These are phyloP conservation scores for Silene latifolia DNA, from an alignment of 148 eudicot species.

Conservation along the genomic window DNA sequence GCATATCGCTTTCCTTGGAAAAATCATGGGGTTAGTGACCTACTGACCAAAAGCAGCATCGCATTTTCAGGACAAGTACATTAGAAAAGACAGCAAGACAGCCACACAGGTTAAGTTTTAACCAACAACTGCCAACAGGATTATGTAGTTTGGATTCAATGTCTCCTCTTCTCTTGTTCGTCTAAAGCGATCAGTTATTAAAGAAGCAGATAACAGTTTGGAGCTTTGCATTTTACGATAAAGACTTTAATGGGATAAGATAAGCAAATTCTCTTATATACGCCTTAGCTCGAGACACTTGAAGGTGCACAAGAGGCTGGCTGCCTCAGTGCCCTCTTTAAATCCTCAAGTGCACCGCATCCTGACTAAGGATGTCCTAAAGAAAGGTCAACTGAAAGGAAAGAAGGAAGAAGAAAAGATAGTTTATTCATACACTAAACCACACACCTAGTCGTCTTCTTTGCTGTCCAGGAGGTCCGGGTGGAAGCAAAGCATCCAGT, in stretches of 20 bases:
- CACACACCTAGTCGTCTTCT: constrained; percentile 71
- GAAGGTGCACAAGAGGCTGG: not conserved
- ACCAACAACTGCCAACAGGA: too few species aligned
- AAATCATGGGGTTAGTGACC: not conserved
- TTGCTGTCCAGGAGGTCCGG: constrained; percentile 68
- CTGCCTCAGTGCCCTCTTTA: not conserved
- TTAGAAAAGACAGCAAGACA: too few species aligned
- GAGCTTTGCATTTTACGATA: not conserved
- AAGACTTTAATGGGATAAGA: not conserved
- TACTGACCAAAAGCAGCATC: not conserved
- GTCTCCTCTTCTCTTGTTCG: too few species aligned
- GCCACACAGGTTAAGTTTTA: too few species aligned
- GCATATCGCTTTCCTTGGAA: not conserved
- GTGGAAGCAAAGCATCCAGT: constrained; percentile 61
- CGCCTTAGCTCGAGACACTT: not conserved
- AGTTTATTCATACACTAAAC: not conserved
- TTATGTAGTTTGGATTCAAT: too few species aligned
- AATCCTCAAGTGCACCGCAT: not conserved
- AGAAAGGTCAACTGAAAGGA: not conserved
- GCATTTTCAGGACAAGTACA: too few species aligned
- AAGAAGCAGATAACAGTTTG: not conserved
- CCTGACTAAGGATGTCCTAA: not conserved
- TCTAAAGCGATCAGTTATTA: not conserved
- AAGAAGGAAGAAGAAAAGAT: not conserved
- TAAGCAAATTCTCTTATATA: not conserved